These are phyloP conservation scores for Rhynchospora pubera DNA, from an alignment of 176 grass and related monocot species.

Conservation along the genomic window DNA sequence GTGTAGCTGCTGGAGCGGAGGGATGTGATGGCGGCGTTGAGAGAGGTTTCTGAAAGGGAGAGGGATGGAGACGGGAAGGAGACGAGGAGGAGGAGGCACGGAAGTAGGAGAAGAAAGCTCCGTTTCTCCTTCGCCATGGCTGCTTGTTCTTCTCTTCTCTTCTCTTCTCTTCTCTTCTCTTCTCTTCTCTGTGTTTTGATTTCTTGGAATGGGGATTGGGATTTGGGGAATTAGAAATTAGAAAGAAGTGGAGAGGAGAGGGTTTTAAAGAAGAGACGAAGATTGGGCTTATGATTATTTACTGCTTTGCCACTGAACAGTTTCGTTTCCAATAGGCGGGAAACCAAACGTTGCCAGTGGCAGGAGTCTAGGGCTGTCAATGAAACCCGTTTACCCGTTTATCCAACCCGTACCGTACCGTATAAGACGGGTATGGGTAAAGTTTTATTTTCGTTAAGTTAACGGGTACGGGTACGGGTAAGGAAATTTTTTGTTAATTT, in stretches of 20 bases:
- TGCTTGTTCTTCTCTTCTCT: neutral
- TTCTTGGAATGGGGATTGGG: neutral
- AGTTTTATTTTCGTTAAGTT: too few species aligned
- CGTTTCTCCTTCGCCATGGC: neutral
- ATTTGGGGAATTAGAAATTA: too few species aligned
- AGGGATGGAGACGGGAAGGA: neutral
- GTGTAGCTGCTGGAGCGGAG: constrained; percentile 26
- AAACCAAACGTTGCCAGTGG: neutral
- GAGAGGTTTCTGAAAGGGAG: constrained; percentile 5
- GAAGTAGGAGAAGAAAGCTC: neutral
- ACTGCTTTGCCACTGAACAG: neutral
- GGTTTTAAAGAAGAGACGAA: neutral
- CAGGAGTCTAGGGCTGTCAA: too few species aligned
- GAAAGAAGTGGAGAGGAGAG: neutral
- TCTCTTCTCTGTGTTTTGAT: neutral
- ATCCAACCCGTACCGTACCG: too few species aligned
- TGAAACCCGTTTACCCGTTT: too few species aligned
- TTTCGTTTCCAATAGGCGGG: constrained; percentile 3
- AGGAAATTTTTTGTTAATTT: too few species aligned
- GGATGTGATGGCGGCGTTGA: constrained; percentile 14
- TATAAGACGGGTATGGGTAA: too few species aligned
- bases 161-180: too few species aligned
- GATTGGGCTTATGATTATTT: neutral
- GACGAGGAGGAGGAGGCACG: neutral
- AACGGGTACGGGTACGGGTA: too few species aligned